Percentiles rank a stretch among this genome's conserved stretches.
These are phyloP conservation scores for Phyllosticta citribraziliensis DNA, from an alignment of 2,329 filamentous ascomycete species.

Conservation along the genomic window DNA sequence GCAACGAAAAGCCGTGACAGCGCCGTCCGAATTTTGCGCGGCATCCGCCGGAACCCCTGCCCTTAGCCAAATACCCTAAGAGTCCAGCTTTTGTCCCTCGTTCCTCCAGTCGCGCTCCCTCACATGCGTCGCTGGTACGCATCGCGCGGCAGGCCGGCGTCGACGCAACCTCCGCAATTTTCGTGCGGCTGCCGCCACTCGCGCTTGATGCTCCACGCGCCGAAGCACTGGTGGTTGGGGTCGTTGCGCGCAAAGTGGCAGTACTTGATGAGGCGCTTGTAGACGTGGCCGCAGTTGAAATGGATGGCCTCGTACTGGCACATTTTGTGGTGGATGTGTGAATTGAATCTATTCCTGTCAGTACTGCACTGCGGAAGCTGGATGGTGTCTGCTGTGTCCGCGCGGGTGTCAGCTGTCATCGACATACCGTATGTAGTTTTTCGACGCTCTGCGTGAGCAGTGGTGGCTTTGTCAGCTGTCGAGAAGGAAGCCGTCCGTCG, in stretches of 20 bases:
- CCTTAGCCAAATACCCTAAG: background rate
- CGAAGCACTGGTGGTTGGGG: constrained; percentile 57
- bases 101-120: background rate
- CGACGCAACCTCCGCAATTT: constrained; percentile 42
- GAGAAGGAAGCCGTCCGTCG: background rate
- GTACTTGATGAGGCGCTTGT: constrained; percentile 52
- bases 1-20: background rate
- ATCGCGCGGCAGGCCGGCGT: constrained; percentile 15
- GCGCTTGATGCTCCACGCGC: constrained; percentile 53
- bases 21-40: background rate
- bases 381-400: too few relatives aligned
- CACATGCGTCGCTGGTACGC: background rate
- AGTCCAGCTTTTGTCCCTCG: background rate
- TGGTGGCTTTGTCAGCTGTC: background rate
- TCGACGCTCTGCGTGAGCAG: background rate
- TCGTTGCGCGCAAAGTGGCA: constrained; percentile 70
- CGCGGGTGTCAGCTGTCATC: too few relatives aligned
- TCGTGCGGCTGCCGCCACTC: constrained; percentile 49
- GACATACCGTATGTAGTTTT: too few relatives aligned
- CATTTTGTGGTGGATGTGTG: constrained; percentile 35
- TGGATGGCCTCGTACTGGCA: constrained; percentile 62
- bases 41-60: background rate
- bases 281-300: constrained; percentile 55
- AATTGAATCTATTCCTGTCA: too few relatives aligned
- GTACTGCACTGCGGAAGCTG: too few relatives aligned